Conservation (phyloP, 2,329 filamentous ascomycete genomes). For the Zymoseptoria brevis region DNA sequence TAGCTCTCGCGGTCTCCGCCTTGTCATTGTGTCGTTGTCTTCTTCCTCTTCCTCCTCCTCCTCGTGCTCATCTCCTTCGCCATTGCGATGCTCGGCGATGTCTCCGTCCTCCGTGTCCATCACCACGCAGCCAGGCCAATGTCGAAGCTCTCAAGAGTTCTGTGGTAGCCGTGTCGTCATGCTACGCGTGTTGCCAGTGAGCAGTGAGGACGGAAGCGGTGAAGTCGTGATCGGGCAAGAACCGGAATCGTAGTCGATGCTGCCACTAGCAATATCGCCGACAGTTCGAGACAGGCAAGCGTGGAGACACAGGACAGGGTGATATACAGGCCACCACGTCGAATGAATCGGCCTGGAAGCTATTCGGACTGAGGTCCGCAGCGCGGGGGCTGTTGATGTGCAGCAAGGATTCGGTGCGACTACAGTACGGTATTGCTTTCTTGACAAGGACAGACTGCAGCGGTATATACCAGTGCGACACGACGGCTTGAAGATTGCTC, state of each 20-base stretch:
- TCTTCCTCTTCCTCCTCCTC: conserved; percentile 16
- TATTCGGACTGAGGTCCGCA: background rate
- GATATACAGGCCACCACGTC: background rate
- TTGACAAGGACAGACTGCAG: background rate
- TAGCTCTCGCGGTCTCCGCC: conserved; percentile 45
- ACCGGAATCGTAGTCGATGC: background rate
- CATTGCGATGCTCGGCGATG: conserved; percentile 5
- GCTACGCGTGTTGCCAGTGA: background rate
- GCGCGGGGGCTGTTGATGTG: background rate
- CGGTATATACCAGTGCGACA: background rate
- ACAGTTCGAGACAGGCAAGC: background rate
- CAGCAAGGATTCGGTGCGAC: background rate
- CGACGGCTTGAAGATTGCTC: background rate
- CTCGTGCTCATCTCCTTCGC: background rate
- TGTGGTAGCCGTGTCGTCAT: background rate
- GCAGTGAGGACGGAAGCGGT: too few species aligned
- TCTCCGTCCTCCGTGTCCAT: conserved; percentile 13
- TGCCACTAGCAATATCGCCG: background rate
- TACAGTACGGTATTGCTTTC: background rate
- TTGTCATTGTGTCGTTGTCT: conserved; percentile 23
- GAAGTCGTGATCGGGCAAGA: background rate
- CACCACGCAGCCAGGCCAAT: background rate
- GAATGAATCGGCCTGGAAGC: background rate
- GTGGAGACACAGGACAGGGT: background rate
- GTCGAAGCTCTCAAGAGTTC: background rate